Percentiles rank a stretch among this genome's conserved stretches.
phyloP scores from a whole-genome alignment of 495 filamentous ascomycete genomes.

The Saxophila tyrrhenica region DNA sequence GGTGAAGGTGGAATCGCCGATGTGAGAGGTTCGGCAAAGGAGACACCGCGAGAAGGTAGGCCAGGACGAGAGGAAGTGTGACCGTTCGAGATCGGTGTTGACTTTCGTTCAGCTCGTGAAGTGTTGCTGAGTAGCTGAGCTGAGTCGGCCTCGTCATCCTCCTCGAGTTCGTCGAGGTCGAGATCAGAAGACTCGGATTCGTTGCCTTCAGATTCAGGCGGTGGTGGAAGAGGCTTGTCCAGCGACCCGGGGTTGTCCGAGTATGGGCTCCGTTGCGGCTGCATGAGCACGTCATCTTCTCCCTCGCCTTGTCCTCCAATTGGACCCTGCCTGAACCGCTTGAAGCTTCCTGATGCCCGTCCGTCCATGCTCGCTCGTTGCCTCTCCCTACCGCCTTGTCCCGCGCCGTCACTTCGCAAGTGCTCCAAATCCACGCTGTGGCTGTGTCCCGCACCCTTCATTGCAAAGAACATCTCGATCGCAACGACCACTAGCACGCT shows the following conservation, averaged over 20 bases:
- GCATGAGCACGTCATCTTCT: conserved; percentile 4
- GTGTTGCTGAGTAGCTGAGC: conserved; percentile 5
- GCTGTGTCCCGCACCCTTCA: conserved; percentile 29
- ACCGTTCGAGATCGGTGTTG: conserved; percentile 7
- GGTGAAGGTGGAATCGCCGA: neutral
- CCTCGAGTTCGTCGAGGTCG: conserved; percentile 27
- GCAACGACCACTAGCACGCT: conserved; percentile 33
- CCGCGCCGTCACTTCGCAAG: conserved; percentile 1
- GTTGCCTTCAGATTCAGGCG: conserved; percentile 15
- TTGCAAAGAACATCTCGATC: conserved; percentile 37
- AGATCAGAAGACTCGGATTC: conserved; percentile 22
- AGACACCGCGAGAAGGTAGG: conserved; percentile 9
- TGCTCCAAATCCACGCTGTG: conserved; percentile 16
- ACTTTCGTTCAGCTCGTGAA: neutral
- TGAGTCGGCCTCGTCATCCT: conserved; percentile 17
- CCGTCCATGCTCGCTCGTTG: conserved; percentile 1
- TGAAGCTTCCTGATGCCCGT: conserved; percentile 19
- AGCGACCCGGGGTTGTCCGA: conserved; percentile 5
- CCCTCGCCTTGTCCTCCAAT: conserved; percentile 5
- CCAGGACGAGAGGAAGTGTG: neutral
- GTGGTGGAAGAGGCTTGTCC: conserved; percentile 17
- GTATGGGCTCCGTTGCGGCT: conserved; percentile 3
- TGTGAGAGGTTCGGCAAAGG: conserved; percentile 8
- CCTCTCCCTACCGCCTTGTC: conserved; percentile 3
- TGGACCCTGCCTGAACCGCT: conserved; percentile 14